Evolutionary conservation across 345 rosid genomes (phyloP).

Genomic region (Linum trigynum): DNA sequence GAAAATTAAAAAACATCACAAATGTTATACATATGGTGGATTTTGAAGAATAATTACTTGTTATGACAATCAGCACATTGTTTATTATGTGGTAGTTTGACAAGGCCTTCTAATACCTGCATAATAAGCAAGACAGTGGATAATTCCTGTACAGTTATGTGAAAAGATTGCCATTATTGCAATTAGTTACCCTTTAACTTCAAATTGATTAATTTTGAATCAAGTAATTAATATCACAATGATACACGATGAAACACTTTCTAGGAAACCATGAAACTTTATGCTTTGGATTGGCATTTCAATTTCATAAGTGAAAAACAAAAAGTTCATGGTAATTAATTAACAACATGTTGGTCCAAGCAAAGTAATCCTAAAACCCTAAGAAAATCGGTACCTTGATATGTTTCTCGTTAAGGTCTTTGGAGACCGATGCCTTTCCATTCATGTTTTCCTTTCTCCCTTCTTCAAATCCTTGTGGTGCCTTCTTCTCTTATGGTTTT

Average conservation of each 20-base stretch:
- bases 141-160: background rate
- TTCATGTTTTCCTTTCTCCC: background rate
- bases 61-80: constrained; percentile 1
- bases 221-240: no score
- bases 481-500: no score
- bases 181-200: background rate
- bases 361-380: background rate
- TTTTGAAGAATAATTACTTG: background rate
- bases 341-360: background rate
- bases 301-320: no score
- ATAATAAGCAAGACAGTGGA: background rate
- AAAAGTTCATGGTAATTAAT: no score
- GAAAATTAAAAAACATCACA: background rate
- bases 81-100: background rate
- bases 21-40: background rate
- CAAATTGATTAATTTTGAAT: background rate
- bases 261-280: no score
- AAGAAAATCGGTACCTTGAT: background rate
- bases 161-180: no score
- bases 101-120: background rate
- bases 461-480: no score
- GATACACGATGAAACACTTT: no score
- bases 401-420: background rate
- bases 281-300: no score
- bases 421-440: constrained; percentile 2